Conservation (phyloP, 441 rosid genomes). For the Brassica balearica region DNA sequence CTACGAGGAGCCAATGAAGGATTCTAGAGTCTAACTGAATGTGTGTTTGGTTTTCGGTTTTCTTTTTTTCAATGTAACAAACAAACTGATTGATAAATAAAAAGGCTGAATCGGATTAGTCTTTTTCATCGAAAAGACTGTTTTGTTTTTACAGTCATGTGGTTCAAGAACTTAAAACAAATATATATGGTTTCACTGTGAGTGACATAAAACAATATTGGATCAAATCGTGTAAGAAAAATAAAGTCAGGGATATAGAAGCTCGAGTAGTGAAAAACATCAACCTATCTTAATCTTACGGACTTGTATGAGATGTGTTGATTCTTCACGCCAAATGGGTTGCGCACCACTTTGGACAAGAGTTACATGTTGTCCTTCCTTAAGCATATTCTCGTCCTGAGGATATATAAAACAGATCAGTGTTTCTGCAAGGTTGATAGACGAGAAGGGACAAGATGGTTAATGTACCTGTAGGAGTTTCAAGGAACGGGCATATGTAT, state of each 20-base stretch:
- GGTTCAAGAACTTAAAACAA: slow-evolving; percentile 24
- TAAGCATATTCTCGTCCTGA: slow-evolving; percentile 70
- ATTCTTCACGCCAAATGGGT: slow-evolving; percentile 91
- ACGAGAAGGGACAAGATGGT: slow-evolving; percentile 13
- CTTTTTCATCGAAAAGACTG: slow-evolving; percentile 33
- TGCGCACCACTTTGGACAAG: slow-evolving; percentile 95
- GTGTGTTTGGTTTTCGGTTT: slow-evolving; percentile 27
- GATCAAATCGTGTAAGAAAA: slow-evolving; percentile 25
- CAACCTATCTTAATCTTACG: slow-evolving; percentile 72
- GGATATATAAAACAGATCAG: slow-evolving; percentile 19
- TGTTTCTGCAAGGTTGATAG: slow-evolving; percentile 1
- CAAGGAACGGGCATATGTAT: slow-evolving; percentile 81
- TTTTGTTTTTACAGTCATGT: neutral
- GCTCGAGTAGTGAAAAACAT: slow-evolving; percentile 26
- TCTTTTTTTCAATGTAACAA: slow-evolving; percentile 29
- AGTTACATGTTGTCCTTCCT: slow-evolving; percentile 73
- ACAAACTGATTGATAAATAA: slow-evolving; percentile 45
- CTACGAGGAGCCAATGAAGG: slow-evolving; percentile 34
- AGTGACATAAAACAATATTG: slow-evolving; percentile 23
- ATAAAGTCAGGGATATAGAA: neutral
- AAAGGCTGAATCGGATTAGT: slow-evolving; percentile 32
- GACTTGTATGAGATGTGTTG: slow-evolving; percentile 95
- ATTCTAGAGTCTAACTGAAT: slow-evolving; percentile 45
- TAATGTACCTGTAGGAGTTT: slow-evolving; percentile 63
- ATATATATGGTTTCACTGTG: slow-evolving; percentile 21